These are phyloP conservation scores for Phyllosticta citribraziliensis DNA, from an alignment of 2,329 filamentous ascomycete species.

Conservation along the genomic window DNA sequence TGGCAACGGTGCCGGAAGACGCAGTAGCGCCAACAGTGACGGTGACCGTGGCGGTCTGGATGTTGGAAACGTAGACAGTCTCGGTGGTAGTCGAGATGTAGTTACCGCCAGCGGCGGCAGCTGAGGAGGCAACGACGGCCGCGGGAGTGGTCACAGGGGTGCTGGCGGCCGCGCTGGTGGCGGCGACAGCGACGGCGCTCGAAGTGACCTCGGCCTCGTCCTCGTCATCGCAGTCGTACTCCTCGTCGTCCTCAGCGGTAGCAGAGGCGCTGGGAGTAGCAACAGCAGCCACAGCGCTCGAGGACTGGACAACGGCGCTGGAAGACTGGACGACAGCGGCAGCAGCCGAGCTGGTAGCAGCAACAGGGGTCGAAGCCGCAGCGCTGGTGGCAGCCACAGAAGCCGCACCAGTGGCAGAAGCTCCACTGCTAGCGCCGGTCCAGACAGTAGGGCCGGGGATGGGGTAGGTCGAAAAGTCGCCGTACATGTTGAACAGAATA, in stretches of 20 bases:
- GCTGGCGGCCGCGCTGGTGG: conserved; percentile 11
- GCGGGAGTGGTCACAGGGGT: conserved; percentile 8
- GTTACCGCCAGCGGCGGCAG: conserved; percentile 9
- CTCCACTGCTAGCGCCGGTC: conserved; percentile 17
- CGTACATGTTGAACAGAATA: conserved; percentile 35
- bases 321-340: conserved; percentile 14
- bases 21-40: conserved; percentile 13
- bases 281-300: conserved; percentile 11
- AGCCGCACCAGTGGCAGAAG: conserved; percentile 9
- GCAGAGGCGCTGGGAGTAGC: neutral
- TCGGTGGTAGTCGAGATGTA: neutral
- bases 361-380: conserved; percentile 11
- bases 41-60: conserved; percentile 17
- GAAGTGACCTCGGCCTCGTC: conserved; percentile 11
- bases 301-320: conserved; percentile 11
- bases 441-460: conserved; percentile 36
- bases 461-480: conserved; percentile 26
- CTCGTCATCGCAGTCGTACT: conserved; percentile 11
- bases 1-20: conserved; percentile 11
- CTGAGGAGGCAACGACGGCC: conserved; percentile 10
- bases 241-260: neutral
- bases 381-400: conserved; percentile 15
- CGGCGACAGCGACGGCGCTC: conserved; percentile 8
- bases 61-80: conserved; percentile 14
- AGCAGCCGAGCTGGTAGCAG: neutral